Evolutionary conservation across 2,329 filamentous ascomycete genomes (phyloP), one percentile per base, ranked within the genome.

Genomic region (Nigrograna mackinnonii): DNA sequence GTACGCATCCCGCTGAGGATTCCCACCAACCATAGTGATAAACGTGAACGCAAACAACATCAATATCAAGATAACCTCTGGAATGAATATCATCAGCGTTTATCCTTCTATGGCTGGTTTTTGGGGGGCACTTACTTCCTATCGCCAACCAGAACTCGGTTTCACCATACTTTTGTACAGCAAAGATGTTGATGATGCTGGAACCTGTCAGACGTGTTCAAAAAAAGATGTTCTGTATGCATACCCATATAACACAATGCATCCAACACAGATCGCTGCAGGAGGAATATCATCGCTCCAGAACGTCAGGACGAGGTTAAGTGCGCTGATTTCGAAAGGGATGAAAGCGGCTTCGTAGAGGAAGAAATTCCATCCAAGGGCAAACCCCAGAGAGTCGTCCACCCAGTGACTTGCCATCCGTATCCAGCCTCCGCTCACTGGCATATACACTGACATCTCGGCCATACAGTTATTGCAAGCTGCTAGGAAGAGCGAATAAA

Each of bases 371-470:
- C 36, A 38, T 14, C 19, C 30, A 5, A 64, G 66, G 54, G 71
- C 73, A 54, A 84, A 83, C 17, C 80, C 80, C n/a, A 82, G 71
- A 5, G 81, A 72, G 17, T 83, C 80, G 61, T 85, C 82, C 9
- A 79, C 78, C 77, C 79, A 84, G 52, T 79, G 70, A 22, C 79
- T 79, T 4, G 79, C 79, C 46, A 83, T 72, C 43, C 80, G 78
- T 49, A 84, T 77, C 56, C 82, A 83, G 4, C 76, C 76, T 41
- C 80, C 79, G 26, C 73, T 74, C 31, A 84, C 74, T 18, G 82
- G 81, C 70, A 80, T 79, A 43, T 76, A 76, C 17, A 75, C 72
- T 24, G 69, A 76, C 80, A 84, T 84, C 59, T 84, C 81, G 4
- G 81, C 80, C 34, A 82, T 67, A 45, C 74, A 75, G 55, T 82